phyloP scores from a whole-genome alignment of 441 rosid species.

The Omphalea diandra region DNA sequence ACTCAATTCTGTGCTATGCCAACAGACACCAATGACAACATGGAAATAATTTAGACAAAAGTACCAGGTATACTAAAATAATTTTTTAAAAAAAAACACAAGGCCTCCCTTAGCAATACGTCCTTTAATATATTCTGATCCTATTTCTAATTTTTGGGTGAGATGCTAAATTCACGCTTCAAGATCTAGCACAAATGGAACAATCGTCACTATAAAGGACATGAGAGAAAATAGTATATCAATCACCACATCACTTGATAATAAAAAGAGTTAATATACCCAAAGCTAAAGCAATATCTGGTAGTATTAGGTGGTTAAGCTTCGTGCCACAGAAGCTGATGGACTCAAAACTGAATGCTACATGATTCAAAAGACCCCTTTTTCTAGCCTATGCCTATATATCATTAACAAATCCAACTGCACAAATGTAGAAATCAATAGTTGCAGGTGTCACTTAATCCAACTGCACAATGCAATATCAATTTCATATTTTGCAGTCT shows the following conservation, averaged over 20 bases:
- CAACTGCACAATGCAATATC: neutral
- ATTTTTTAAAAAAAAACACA: too few relatives aligned
- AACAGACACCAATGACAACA: neutral
- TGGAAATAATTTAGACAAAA: neutral
- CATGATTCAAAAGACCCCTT: neutral
- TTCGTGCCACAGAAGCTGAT: neutral
- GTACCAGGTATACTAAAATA: too few relatives aligned
- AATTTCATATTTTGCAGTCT: neutral
- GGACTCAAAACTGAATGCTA: neutral
- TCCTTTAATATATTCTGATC: too few relatives aligned
- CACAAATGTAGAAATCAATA: too few relatives aligned
- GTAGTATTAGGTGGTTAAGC: neutral
- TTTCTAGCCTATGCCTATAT: too few relatives aligned
- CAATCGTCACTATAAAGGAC: neutral
- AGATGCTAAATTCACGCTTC: neutral
- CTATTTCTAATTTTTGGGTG: neutral
- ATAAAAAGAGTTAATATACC: neutral
- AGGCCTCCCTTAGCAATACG: too few relatives aligned
- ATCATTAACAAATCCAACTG: too few relatives aligned
- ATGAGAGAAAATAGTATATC: neutral
- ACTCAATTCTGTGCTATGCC: neutral
- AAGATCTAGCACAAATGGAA: neutral
- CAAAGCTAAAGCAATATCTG: neutral
- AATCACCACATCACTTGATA: neutral
- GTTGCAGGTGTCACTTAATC: too few relatives aligned